These are phyloP conservation scores for Candida rishiriensis DNA, from an alignment of 805 yeast genomes.

Conservation along the genomic window DNA sequence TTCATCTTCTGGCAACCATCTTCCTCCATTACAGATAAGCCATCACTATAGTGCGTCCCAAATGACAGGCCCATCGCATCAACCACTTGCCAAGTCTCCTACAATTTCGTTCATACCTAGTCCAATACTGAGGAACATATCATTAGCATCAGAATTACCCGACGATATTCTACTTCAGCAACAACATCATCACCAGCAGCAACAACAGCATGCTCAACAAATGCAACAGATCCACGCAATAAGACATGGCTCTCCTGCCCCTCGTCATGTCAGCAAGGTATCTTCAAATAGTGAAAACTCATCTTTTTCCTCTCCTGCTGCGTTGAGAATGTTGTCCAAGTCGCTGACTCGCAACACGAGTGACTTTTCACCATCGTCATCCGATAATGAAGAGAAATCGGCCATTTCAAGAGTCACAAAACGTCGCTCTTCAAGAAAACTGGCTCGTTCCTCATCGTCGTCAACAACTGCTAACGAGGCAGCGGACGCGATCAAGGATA, in stretches of 20 bases:
- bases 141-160: conserved; percentile 31
- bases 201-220: not conserved
- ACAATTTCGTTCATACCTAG: conserved; percentile 19
- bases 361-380: conserved; percentile 50
- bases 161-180: conserved; percentile 24
- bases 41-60: not conserved
- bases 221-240: conserved; percentile 4
- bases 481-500: conserved; percentile 12
- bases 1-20: not conserved
- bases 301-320: conserved; percentile 12
- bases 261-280: conserved; percentile 8
- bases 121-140: conserved; percentile 28
- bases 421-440: conserved; percentile 46
- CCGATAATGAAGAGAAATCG: conserved; percentile 62
- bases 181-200: not conserved
- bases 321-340: conserved; percentile 22
- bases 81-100: conserved; percentile 15
- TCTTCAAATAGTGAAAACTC: conserved; percentile 8
- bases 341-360: conserved; percentile 18
- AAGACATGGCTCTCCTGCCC: conserved; percentile 14
- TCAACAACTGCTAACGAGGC: conserved; percentile 20
- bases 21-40: not conserved
- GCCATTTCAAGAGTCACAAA: conserved; percentile 50
- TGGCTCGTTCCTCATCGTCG: conserved; percentile 17
- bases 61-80: conserved; percentile 1